Conservation (phyloP, 2,329 filamentous ascomycete species). For the Coniosporium tulheliwenetii region DNA sequence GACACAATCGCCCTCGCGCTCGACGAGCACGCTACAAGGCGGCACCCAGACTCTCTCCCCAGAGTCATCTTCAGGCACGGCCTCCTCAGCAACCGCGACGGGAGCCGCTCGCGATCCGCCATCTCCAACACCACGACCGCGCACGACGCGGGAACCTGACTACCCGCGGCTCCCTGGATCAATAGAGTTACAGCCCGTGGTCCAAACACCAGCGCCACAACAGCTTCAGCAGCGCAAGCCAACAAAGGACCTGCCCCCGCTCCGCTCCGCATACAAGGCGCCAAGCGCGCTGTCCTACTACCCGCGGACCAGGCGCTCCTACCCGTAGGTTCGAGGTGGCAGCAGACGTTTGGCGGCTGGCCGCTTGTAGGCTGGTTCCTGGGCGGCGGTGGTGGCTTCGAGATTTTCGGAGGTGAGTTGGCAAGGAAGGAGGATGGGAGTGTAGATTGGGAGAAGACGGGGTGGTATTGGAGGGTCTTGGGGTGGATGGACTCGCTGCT, state of each 20-base stretch:
- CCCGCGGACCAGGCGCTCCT: conserved; percentile 30
- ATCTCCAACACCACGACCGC: conserved; percentile 8
- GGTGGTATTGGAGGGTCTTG: conserved; percentile 45
- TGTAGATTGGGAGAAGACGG: conserved; percentile 58
- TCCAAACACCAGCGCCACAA: neutral
- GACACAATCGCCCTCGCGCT: conserved; percentile 11
- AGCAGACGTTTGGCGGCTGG: conserved; percentile 28
- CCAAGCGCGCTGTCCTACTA: conserved; percentile 22
- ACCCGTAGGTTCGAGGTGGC: conserved; percentile 24
- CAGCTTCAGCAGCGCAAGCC: neutral
- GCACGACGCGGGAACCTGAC: neutral
- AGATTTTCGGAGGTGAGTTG: conserved; percentile 61
- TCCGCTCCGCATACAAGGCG: conserved; percentile 16
- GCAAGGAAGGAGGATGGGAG: conserved; percentile 57
- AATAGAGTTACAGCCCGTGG: neutral
- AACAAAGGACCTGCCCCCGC: neutral
- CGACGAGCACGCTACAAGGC: conserved; percentile 12
- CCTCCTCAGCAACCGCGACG: conserved; percentile 25
- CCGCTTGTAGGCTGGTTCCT: conserved; percentile 31
- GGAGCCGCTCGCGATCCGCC: conserved; percentile 3
- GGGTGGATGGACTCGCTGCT: conserved; percentile 38
- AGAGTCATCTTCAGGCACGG: conserved; percentile 16
- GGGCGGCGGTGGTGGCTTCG: conserved; percentile 23
- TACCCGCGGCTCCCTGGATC: neutral
- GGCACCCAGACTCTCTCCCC: conserved; percentile 12